Conservation (phyloP, 129 eudicot species). For the Centaurea solstitialis region DNA sequence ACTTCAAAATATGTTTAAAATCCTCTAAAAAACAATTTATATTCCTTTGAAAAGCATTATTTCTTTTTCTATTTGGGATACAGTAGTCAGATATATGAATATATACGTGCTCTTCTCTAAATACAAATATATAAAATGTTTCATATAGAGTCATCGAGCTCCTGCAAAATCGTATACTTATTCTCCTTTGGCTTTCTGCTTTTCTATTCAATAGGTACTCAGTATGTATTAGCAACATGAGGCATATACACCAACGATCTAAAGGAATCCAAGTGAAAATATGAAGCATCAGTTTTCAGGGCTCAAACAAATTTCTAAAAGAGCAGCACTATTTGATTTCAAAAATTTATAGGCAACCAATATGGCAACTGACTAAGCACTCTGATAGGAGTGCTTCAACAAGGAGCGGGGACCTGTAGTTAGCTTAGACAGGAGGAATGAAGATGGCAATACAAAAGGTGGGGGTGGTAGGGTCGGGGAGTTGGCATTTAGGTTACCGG, state of each 20-base stretch:
- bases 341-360: background rate
- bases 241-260: background rate
- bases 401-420: background rate
- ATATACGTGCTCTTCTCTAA: background rate
- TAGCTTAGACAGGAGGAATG: background rate
- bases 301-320: background rate
- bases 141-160: background rate
- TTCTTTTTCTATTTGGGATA: background rate
- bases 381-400: background rate
- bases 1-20: constrained; percentile 8
- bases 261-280: background rate
- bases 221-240: background rate
- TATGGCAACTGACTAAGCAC: background rate
- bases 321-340: background rate
- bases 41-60: background rate
- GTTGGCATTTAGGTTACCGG: background rate
- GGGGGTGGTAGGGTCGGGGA: background rate
- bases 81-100: constrained; percentile 10
- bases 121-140: background rate
- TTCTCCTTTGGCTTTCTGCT: constrained; percentile 4
- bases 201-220: constrained; percentile 15
- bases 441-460: background rate
- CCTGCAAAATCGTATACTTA: background rate
- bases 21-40: constrained; percentile 1
- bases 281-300: background rate